Conservation (phyloP, 2,329 filamentous ascomycete genomes). For the Sarocladiaceae sp. region DNA sequence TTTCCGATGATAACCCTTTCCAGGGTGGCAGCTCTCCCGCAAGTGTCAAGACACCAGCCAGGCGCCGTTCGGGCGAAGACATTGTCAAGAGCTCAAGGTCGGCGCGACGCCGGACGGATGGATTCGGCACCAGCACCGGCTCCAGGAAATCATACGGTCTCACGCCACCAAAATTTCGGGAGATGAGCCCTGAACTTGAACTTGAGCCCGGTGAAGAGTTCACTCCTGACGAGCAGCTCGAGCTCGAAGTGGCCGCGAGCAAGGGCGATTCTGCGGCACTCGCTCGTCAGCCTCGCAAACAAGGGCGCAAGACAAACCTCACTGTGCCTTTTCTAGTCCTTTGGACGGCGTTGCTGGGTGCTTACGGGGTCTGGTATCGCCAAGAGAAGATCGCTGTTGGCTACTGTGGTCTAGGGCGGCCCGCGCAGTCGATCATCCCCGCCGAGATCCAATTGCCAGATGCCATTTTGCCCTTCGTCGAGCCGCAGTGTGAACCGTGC, state of each 20-base stretch:
- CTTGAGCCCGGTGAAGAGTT: slow-evolving; percentile 83
- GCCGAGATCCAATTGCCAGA: slow-evolving; percentile 56
- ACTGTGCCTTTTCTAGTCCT: slow-evolving; percentile 66
- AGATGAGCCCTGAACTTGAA: slow-evolving; percentile 26
- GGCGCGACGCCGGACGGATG: slow-evolving; percentile 39
- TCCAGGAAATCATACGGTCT: slow-evolving; percentile 53
- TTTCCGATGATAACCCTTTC: slow-evolving; percentile 88
- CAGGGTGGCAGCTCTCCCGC: slow-evolving; percentile 74
- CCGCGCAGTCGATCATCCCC: slow-evolving; percentile 45
- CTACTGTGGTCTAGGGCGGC: slow-evolving; percentile 80
- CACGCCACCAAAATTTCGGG: slow-evolving; percentile 32
- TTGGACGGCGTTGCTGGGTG: slow-evolving; percentile 60
- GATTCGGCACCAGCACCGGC: slow-evolving; percentile 16
- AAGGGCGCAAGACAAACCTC: slow-evolving; percentile 38
- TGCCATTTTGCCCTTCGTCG: slow-evolving; percentile 60
- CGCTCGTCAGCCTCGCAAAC: slow-evolving; percentile 32
- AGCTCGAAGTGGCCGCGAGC: slow-evolving; percentile 62
- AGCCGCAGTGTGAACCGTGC: slow-evolving; percentile 83
- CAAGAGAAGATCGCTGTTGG: slow-evolving; percentile 96
- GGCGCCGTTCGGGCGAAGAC: slow-evolving; percentile 40
- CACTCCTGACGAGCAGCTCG: slow-evolving; percentile 81
- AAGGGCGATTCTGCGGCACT: slow-evolving; percentile 42
- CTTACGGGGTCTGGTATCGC: slow-evolving; percentile 77
- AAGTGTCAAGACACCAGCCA: slow-evolving; percentile 38
- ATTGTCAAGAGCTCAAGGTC: slow-evolving; percentile 35